Conservation (phyloP, 345 rosid genomes). For the Punica granatum region DNA sequence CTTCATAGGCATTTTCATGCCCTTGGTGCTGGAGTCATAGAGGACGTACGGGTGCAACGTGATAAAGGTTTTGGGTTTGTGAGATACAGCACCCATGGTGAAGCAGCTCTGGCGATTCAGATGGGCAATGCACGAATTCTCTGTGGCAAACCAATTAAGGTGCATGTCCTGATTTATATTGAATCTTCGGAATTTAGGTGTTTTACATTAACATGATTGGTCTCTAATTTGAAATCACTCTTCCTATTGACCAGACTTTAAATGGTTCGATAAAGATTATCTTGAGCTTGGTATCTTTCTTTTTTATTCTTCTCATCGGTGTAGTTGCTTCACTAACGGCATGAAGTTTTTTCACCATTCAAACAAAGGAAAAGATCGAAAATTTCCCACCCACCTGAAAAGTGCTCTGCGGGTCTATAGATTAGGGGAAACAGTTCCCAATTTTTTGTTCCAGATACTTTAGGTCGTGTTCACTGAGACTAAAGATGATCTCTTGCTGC, state of each 20-base stretch:
- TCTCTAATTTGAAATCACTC: no score
- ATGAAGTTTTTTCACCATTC: no score
- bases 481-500: conserved; percentile 8
- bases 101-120: conserved; percentile 86
- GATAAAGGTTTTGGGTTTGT: conserved; percentile 96
- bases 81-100: conserved; percentile 65
- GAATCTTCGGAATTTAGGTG: no score
- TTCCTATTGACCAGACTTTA: not conserved
- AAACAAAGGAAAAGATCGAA: no score
- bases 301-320: no score
- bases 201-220: no score
- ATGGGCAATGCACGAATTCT: conserved; percentile 70
- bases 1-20: conserved; percentile 72
- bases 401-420: no score
- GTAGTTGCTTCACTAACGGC: no score
- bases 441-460: no score
- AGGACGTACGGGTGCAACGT: conserved; percentile 90
- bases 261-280: no score
- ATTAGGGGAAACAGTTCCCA: no score
- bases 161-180: conserved; percentile 9
- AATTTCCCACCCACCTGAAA: no score
- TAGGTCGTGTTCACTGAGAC: not conserved
- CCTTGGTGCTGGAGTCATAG: conserved; percentile 73
- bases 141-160: conserved; percentile 77
- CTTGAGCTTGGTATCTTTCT: not conserved